Conservation (phyloP, 2,329 filamentous ascomycete species). For the Calonectria multiphialidica region DNA sequence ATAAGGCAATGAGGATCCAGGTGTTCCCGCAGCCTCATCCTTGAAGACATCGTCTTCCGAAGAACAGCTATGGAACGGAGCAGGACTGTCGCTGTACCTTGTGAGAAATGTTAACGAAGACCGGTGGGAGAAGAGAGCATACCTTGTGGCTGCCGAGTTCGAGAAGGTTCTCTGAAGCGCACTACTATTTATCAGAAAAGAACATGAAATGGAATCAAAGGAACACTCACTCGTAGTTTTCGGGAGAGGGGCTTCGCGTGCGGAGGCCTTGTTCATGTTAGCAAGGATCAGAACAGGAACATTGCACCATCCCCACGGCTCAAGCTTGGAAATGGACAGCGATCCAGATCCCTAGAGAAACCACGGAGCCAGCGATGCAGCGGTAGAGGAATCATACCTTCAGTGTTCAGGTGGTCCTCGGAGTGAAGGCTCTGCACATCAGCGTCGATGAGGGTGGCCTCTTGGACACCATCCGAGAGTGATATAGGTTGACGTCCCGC, state of each 20-base stretch:
- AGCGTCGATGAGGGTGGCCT: not conserved
- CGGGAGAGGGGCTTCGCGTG: not conserved
- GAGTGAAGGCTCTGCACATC: not conserved
- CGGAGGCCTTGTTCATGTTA: not conserved
- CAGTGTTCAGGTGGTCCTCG: not conserved
- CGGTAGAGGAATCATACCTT: not conserved
- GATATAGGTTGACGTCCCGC: not conserved
- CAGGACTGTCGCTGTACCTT: not conserved
- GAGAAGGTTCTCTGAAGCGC: not conserved
- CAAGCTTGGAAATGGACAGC: not conserved
- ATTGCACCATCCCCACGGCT: too few relatives aligned
- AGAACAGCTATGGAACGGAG: not conserved
- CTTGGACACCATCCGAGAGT: not conserved
- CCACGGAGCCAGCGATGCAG: not conserved
- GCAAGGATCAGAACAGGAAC: not conserved
- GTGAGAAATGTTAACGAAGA: not conserved
- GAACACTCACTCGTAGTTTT: not conserved
- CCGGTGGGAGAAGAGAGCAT: not conserved
- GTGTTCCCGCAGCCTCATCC: not conserved
- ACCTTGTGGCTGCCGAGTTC: not conserved
- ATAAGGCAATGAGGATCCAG: not conserved
- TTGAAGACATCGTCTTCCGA: constrained; percentile 4
- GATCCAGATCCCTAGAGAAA: not conserved
- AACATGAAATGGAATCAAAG: not conserved
- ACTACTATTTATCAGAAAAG: not conserved